Base-by-base conservation (phyloP, 2,329 filamentous ascomycete genomes). In the Botrytis squamosa region DNA sequence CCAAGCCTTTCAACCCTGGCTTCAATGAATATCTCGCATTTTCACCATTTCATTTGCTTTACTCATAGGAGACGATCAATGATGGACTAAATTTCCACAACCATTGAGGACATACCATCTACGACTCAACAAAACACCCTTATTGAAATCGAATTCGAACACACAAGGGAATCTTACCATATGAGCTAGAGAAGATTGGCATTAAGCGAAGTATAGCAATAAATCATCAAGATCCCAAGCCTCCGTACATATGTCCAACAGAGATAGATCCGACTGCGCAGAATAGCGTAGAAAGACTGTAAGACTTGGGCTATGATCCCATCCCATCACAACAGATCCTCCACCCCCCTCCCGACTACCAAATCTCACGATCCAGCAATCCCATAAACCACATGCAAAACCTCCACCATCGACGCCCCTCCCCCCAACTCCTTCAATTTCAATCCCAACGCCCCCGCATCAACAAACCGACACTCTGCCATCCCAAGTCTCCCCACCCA, bases 201-300 rank as follows among this genome's bases (percentile, higher is more conserved):
- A 40, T 2, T 4, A 25, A 38, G 10, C 33, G 12, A 62, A 20
- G 5, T 33, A 62, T 7, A 25, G 59, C 9, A 62, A 62, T 16
- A 38, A 62, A 25, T 14, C 14, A 22, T 12, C 9, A 22, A 36
- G 6, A 36, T 38, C 3, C 2, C 1, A 8, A 40, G 12, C 36
- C 33, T 8, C 22, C 12, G 5, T 36, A 38, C 33, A 38, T 8
- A 25, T 4, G 38, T 25, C 20, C 6, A 60, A 14, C 1, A 36
- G 6, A 22, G 59, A 60, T 7, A 7, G 33, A 6, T 14, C 29
- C 57, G 22, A 38, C 33, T 4, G 25, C 7, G 20, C 2, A 0
- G 4, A 60, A 22, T 33, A 20, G 2, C 3, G 0, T 10, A 20
- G 9, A 59, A 9, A 33, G 3, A 33, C 2, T 4, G 1, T 20